Conservation (phyloP, 352 stramenopile genomes). For the Globisporangium parvum region DNA sequence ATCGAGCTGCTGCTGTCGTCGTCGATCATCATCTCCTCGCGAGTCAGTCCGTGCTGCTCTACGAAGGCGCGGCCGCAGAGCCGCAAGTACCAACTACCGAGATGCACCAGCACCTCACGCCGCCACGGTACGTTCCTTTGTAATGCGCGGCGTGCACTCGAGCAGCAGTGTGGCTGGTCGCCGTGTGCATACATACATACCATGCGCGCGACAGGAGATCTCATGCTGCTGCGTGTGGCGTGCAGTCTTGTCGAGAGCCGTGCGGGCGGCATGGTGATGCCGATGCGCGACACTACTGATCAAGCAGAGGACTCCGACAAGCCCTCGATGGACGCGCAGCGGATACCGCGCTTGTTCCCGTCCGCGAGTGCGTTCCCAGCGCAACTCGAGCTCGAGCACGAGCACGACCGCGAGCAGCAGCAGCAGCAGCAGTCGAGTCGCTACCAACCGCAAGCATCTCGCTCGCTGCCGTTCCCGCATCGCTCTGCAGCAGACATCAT, state of each 20-base stretch:
- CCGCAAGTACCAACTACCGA: too few relatives aligned
- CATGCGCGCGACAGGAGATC: constrained; percentile 9
- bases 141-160: neutral
- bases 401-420: neutral
- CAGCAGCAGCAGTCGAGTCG: constrained; percentile 4
- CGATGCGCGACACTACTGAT: neutral
- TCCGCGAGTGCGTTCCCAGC: constrained; percentile 11
- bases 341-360: constrained; percentile 19
- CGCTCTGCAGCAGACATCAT: constrained; percentile 20
- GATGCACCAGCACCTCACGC: too few relatives aligned
- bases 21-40: too few relatives aligned
- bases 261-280: neutral
- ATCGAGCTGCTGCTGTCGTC: too few relatives aligned
- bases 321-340: constrained; percentile 10
- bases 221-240: constrained; percentile 25
- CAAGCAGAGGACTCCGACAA: constrained; percentile 1
- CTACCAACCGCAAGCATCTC: neutral
- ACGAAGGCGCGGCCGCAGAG: too few relatives aligned
- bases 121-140: too few relatives aligned
- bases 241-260: constrained; percentile 27
- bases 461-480: constrained; percentile 9
- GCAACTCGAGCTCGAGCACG: constrained; percentile 1
- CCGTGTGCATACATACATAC: neutral
- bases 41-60: too few relatives aligned
- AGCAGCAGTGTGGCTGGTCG: neutral